Conservation (phyloP, 2,329 filamentous ascomycete genomes). For the Aureobasidium lini region DNA sequence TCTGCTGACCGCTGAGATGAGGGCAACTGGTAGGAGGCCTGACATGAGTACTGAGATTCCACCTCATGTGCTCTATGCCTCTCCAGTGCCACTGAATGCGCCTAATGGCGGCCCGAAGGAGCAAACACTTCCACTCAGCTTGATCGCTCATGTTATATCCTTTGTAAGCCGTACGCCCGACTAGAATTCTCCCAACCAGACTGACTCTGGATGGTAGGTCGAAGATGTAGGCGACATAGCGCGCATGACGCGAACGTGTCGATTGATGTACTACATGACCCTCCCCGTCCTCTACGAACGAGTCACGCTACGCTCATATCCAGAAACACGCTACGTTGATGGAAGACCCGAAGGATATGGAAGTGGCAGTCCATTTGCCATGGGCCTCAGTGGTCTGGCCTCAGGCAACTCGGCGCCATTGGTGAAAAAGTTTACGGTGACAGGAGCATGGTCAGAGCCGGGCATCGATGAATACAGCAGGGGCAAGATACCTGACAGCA, state of each 20-base stretch:
- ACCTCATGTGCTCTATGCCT: slow-evolving; percentile 6
- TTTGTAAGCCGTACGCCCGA: slow-evolving; percentile 35
- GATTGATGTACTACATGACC: slow-evolving; percentile 58
- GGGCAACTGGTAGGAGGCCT: neutral
- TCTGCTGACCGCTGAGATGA: neutral
- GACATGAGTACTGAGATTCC: slow-evolving; percentile 7
- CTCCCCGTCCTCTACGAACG: slow-evolving; percentile 53
- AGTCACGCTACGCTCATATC: slow-evolving; percentile 51
- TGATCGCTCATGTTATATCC: slow-evolving; percentile 50
- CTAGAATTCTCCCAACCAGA: neutral
- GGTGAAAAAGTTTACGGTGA: slow-evolving; percentile 45
- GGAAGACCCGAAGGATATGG: slow-evolving; percentile 54
- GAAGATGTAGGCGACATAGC: slow-evolving; percentile 53
- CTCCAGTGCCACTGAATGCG: slow-evolving; percentile 6
- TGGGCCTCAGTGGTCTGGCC: slow-evolving; percentile 56
- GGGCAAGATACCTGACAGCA: slow-evolving; percentile 55
- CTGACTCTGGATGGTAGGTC: slow-evolving; percentile 33
- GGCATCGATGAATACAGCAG: slow-evolving; percentile 52
- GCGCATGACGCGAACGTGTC: slow-evolving; percentile 51
- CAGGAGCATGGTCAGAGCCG: slow-evolving; percentile 51
- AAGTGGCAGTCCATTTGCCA: slow-evolving; percentile 55
- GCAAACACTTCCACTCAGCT: slow-evolving; percentile 46
- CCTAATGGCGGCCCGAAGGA: neutral
- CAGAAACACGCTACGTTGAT: slow-evolving; percentile 50
- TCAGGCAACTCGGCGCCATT: slow-evolving; percentile 47